Evolutionary conservation across 2,329 filamentous ascomycete genomes (phyloP).

Genomic region (Tolypocladium pustulatum): DNA sequence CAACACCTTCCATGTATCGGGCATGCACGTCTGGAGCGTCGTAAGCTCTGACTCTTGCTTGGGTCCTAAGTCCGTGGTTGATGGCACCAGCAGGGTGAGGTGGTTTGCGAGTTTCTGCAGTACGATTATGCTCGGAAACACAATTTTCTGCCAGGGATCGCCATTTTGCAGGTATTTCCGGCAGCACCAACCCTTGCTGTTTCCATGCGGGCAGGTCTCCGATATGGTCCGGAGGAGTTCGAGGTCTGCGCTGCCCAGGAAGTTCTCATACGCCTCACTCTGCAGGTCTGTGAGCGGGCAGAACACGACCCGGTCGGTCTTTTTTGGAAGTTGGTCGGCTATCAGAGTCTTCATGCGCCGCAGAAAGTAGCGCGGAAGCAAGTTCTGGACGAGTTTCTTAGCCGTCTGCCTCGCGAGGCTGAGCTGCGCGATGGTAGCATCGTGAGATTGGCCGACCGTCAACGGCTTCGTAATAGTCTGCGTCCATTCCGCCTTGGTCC

Average conservation of each 20-base stretch:
- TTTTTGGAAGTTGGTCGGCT: slow-evolving; percentile 84
- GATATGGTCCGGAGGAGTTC: slow-evolving; percentile 56
- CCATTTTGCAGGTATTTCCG: slow-evolving; percentile 47
- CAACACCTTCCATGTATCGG: slow-evolving; percentile 62
- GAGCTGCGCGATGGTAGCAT: slow-evolving; percentile 75
- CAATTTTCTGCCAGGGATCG: slow-evolving; percentile 59
- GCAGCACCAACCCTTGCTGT: slow-evolving; percentile 71
- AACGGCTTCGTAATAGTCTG: slow-evolving; percentile 68
- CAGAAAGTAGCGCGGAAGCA: slow-evolving; percentile 82
- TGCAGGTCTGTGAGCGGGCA: slow-evolving; percentile 82
- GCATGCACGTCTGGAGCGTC: slow-evolving; percentile 63
- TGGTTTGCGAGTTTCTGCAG: slow-evolving; percentile 89
- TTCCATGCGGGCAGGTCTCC: slow-evolving; percentile 57
- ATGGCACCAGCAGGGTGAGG: slow-evolving; percentile 75
- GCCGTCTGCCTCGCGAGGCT: slow-evolving; percentile 74
- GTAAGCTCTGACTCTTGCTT: slow-evolving; percentile 72
- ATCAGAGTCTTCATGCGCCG: slow-evolving; percentile 90
- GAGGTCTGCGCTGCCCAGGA: slow-evolving; percentile 60
- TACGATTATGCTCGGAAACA: slow-evolving; percentile 76
- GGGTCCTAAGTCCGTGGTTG: slow-evolving; percentile 48
- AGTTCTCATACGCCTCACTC: slow-evolving; percentile 70
- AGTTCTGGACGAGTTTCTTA: slow-evolving; percentile 71
- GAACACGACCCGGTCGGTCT: slow-evolving; percentile 89
- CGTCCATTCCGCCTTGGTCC: slow-evolving; percentile 63
- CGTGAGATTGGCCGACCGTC: slow-evolving; percentile 81